These are phyloP conservation scores for Beauveria scarabaeidicola DNA, from an alignment of 2,329 filamentous ascomycete genomes.

Conservation along the genomic window DNA sequence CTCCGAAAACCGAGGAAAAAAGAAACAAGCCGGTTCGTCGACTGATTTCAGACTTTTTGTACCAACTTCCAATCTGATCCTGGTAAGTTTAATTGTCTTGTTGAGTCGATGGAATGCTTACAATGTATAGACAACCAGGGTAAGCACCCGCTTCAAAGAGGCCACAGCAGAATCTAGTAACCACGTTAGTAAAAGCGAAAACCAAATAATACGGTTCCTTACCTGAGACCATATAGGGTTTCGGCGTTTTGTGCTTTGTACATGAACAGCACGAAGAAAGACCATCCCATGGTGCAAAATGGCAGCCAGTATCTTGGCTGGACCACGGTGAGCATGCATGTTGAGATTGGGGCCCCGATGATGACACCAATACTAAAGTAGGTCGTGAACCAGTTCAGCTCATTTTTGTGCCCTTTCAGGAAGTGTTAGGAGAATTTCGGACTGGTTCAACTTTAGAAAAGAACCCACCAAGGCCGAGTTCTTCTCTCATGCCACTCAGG, in stretches of 20 bases:
- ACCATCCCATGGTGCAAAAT: conserved; percentile 28
- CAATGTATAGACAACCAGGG: conserved; percentile 43
- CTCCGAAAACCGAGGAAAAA: conserved; percentile 43
- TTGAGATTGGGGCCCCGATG: conserved; percentile 34
- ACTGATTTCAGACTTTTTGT: conserved; percentile 47
- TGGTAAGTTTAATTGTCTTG: not conserved
- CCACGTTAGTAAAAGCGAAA: not conserved
- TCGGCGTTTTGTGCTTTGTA: conserved; percentile 27
- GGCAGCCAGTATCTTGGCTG: conserved; percentile 35
- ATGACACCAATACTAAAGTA: conserved; percentile 40
- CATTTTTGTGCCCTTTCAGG: conserved; percentile 19
- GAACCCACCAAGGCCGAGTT: conserved; percentile 31
- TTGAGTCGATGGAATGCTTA: not conserved
- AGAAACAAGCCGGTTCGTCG: conserved; percentile 50
- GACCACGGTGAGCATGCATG: conserved; percentile 35
- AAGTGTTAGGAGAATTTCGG: conserved; percentile 2
- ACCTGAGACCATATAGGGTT: conserved; percentile 34
- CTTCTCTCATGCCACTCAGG: conserved; percentile 37
- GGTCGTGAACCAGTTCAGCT: conserved; percentile 37
- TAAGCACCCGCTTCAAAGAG: conserved; percentile 47
- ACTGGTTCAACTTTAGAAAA: not conserved
- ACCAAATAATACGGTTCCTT: not conserved
- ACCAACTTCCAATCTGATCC: conserved; percentile 45
- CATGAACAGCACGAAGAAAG: conserved; percentile 30
- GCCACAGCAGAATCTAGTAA: conserved; percentile 41